Evolutionary conservation across 2,329 filamentous ascomycete species (phyloP).

Genomic region (Ilyonectria destructans): DNA sequence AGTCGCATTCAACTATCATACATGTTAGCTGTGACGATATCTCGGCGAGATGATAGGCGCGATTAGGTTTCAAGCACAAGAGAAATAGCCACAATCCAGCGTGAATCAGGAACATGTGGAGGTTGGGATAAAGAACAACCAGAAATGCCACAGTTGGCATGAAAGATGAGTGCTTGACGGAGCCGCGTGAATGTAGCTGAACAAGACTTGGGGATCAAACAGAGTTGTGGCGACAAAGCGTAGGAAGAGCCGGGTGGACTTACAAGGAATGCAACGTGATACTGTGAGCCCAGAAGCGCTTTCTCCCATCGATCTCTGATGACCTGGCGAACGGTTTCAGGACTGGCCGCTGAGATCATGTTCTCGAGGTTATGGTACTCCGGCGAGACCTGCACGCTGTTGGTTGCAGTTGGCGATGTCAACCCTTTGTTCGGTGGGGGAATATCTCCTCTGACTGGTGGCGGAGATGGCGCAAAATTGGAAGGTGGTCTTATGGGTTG

Average conservation of each 20-base stretch:
- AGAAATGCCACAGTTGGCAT: too few species aligned
- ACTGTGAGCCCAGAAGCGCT: constrained; percentile 66
- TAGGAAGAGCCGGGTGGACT: constrained; percentile 47
- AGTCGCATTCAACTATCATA: constrained; percentile 64
- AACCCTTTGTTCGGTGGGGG: neutral
- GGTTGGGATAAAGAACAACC: neutral
- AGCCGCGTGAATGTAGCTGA: neutral
- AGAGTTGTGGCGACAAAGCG: neutral
- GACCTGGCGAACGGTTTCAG: constrained; percentile 64
- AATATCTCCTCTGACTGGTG: neutral
- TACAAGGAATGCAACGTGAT: constrained; percentile 69
- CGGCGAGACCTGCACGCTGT: constrained; percentile 50
- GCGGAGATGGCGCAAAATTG: neutral
- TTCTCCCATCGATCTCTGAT: constrained; percentile 69
- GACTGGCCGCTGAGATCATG: constrained; percentile 58
- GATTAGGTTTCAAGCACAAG: neutral
- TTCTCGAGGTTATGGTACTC: constrained; percentile 45
- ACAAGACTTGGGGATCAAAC: neutral
- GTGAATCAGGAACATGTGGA: neutral
- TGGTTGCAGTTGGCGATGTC: neutral
- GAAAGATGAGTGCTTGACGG: neutral
- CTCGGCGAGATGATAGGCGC: constrained; percentile 14
- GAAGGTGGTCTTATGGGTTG: neutral
- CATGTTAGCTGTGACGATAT: constrained; percentile 44
- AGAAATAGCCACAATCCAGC: neutral